phyloP scores from a whole-genome alignment of 805 yeast genomes.

The Pichia insulana region DNA sequence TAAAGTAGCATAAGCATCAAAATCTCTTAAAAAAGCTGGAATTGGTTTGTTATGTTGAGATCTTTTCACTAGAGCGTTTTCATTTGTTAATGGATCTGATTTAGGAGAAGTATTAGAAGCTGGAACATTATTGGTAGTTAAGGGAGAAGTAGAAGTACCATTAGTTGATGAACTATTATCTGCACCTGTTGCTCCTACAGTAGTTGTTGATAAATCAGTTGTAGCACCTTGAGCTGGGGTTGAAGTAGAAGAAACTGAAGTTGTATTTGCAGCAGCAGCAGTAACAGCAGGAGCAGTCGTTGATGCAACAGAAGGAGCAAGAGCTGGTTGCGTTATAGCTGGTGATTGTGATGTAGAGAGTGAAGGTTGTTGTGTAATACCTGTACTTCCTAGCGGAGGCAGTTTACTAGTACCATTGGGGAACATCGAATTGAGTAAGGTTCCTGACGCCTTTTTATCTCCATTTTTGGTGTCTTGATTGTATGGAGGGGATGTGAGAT shows the following conservation, averaged over 20 bases:
- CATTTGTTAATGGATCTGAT: slow-evolving; percentile 4
- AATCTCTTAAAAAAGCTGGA: slow-evolving; percentile 72
- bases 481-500: slow-evolving; percentile 8
- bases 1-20: slow-evolving; percentile 70
- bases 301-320: background rate
- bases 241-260: too few relatives aligned
- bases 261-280: background rate
- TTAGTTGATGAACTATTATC: slow-evolving; percentile 24
- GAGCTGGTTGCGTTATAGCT: background rate
- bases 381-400: too few relatives aligned
- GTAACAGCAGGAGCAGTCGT: background rate
- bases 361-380: background rate
- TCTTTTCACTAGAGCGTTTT: slow-evolving; percentile 31
- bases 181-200: slow-evolving; percentile 19
- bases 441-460: background rate
- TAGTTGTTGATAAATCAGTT: background rate
- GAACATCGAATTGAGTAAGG: background rate
- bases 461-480: too few relatives aligned
- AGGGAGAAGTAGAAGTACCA: background rate
- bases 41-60: slow-evolving; percentile 61
- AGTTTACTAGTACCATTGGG: slow-evolving; percentile 1
- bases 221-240: too few relatives aligned
- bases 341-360: background rate
- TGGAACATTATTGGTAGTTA: background rate
- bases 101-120: slow-evolving; percentile 1